Evolutionary conservation across 2,329 filamentous ascomycete species (phyloP).

Genomic region (Cladobotryum protrusum): DNA sequence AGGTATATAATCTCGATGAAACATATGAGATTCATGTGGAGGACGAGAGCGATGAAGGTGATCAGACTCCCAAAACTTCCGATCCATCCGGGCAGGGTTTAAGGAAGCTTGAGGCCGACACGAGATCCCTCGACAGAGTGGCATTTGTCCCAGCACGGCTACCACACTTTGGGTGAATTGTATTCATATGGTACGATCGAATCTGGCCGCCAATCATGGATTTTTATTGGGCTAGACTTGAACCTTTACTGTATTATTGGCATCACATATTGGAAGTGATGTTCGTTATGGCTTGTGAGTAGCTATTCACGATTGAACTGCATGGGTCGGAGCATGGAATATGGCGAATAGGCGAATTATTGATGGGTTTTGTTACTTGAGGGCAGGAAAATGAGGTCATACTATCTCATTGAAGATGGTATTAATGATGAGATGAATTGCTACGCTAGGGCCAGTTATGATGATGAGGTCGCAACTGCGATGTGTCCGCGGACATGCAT

Average conservation of each 20-base stretch:
- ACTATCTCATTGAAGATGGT: no score
- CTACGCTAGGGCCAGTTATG: no score
- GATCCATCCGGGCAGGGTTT: constrained; percentile 1
- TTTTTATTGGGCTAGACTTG: background rate
- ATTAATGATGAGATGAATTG: no score
- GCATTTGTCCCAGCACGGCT: constrained; percentile 54
- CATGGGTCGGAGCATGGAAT: no score
- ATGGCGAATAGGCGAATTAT: no score
- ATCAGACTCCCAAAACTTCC: background rate
- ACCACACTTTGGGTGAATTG: constrained; percentile 44
- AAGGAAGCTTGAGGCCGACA: constrained; percentile 24
- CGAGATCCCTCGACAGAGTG: background rate
- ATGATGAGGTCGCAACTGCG: no score
- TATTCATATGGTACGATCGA: constrained; percentile 1
- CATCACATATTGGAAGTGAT: background rate
- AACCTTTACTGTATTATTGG: constrained; percentile 2
- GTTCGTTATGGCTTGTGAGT: no score
- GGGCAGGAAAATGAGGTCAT: no score
- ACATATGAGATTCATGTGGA: constrained; percentile 8
- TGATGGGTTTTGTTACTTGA: no score
- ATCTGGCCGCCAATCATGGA: background rate
- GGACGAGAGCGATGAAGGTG: background rate
- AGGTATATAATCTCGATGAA: constrained; percentile 14
- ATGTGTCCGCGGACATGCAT: no score
- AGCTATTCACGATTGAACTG: no score